phyloP scores from a whole-genome alignment of 2,329 filamentous ascomycete genomes.

The Clarireedia hainanense region DNA sequence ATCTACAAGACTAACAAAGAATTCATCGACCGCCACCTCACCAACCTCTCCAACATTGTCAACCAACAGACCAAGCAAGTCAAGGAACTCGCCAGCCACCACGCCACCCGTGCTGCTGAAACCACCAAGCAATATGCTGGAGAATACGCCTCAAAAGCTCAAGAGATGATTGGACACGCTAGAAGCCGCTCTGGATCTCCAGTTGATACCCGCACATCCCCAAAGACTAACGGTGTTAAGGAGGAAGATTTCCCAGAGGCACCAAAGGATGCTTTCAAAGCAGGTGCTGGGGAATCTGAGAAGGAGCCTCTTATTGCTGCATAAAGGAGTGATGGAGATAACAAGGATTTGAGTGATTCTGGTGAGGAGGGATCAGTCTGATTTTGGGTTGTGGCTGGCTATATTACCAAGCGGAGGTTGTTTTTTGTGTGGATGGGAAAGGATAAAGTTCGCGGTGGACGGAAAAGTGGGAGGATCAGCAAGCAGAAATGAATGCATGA shows the following conservation, averaged over 20 bases:
- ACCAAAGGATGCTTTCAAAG: slow-evolving; percentile 28
- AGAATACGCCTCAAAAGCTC: slow-evolving; percentile 61
- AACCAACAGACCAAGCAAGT: slow-evolving; percentile 57
- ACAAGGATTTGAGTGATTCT: background rate
- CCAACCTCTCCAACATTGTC: slow-evolving; percentile 49
- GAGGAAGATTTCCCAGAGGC: slow-evolving; percentile 27
- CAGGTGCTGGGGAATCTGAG: slow-evolving; percentile 15
- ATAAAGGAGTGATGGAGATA: slow-evolving; percentile 11
- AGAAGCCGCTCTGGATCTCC: slow-evolving; percentile 26
- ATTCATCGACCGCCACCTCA: slow-evolving; percentile 56
- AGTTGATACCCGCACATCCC: slow-evolving; percentile 15
- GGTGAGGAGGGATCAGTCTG: background rate
- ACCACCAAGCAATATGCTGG: slow-evolving; percentile 61
- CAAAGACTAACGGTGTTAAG: slow-evolving; percentile 13
- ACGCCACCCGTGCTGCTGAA: slow-evolving; percentile 54
- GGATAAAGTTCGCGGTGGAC: background rate
- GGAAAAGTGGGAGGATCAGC: background rate
- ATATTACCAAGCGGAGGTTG: background rate
- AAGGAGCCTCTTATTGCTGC: slow-evolving; percentile 23
- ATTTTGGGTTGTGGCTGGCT: background rate
- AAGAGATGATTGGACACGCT: slow-evolving; percentile 46
- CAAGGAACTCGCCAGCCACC: slow-evolving; percentile 53
- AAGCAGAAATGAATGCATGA: background rate
- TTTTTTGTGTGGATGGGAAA: background rate
- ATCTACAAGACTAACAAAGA: slow-evolving; percentile 62